A percentile compares a stretch with the other conserved stretches of the same genome.
Evolutionary conservation across 495 filamentous ascomycete species (phyloP).

Genomic region (Neurospora intermedia): DNA sequence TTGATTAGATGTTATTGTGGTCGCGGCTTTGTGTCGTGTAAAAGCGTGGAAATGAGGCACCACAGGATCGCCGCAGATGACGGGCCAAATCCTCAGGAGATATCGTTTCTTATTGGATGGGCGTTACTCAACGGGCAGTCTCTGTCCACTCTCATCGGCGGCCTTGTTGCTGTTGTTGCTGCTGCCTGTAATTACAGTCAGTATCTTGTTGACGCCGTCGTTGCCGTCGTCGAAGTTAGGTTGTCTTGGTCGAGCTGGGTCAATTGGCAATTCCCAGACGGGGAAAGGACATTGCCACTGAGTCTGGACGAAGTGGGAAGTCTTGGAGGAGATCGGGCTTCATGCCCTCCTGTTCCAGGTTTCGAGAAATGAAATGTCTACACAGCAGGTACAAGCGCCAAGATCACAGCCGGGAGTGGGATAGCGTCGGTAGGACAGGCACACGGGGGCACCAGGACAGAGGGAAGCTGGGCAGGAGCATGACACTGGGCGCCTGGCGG

Average conservation of each 20-base stretch:
- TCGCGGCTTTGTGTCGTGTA: background rate
- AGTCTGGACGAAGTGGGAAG: background rate
- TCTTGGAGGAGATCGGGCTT: background rate
- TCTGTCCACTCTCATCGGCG: background rate
- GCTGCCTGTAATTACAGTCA: background rate
- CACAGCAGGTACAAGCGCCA: background rate
- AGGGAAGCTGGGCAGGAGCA: background rate
- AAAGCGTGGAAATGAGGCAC: slow-evolving; percentile 1
- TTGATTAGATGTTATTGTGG: background rate
- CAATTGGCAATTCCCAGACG: background rate
- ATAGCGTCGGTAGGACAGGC: background rate
- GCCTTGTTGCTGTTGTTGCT: background rate
- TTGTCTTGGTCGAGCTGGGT: background rate
- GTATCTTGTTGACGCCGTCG: background rate
- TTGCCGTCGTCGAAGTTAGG: background rate
- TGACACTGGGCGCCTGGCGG: background rate
- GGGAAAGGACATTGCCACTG: background rate
- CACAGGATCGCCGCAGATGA: background rate
- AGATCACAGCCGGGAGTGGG: background rate
- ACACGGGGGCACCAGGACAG: background rate
- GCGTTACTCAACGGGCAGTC: background rate
- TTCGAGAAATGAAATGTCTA: background rate
- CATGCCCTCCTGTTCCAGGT: background rate
- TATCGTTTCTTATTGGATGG: background rate
- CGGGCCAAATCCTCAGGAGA: background rate